Base-by-base conservation (phyloP, 1,139 yeast species). In the Diutina neorugosa region DNA sequence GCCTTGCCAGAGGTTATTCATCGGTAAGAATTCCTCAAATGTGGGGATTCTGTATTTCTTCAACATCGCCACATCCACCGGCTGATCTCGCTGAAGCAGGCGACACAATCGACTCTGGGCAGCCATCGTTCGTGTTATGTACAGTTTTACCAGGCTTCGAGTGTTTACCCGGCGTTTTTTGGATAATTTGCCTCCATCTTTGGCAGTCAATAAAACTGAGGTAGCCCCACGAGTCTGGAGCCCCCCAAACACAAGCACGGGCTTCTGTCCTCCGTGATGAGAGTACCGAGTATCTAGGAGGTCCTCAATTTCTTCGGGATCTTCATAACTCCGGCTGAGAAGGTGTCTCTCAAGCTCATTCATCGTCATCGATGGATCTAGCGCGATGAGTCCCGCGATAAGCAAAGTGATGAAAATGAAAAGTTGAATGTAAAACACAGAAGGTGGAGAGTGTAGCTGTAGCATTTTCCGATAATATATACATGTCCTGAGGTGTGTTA, bases 1-100 rank as follows among this genome's bases (percentile, higher is more conserved):
- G 14, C 67, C 67, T 41, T 73, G 75, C 96, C 96, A 87, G 25
- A 87, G 66, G 18, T 61, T 59, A 62, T 82, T 75, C 61, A 86
- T 65, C 2, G 73, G 71, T 1, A 66, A 52, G 57, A 81, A 87
- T 43, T 80, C 78, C 52, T 77, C 80, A 60, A 74, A 82, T 43
- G 66, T 65, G 8, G 86, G 80, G 11, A 84, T 68, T 1, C 69
- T 61, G 52, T 69, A 67, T 55, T 69, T 41, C 21, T 11, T 14
- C 12, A 41, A 19, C 9, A 23, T 14, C 23, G 9, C 47, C 19
- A n/a, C 19, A 6, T 25, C 14, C 6, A 41, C 41, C 12, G 18
- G 34, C 7, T 19, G n/a, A 8, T 25, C 23, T 6, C 18, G 19
- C 18, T 16, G 25, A 3, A 21, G 25, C 21, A 14, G 16, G 16